phyloP scores from a whole-genome alignment of 1,284 basidiomycete genomes.

The Malassezia dermatis region DNA sequence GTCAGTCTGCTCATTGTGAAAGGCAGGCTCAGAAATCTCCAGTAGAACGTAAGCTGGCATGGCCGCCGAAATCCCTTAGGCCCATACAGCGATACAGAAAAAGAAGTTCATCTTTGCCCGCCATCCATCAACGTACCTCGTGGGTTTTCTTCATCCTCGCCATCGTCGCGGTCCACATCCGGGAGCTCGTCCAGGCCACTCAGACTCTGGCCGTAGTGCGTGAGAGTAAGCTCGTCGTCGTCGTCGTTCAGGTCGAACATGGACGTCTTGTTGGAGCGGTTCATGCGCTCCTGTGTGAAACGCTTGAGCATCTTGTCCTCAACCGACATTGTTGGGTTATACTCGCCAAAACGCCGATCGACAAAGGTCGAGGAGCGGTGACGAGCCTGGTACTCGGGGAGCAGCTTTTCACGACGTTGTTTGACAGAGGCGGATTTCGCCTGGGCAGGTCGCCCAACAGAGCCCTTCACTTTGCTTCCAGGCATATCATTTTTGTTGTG shows the following conservation, averaged over 20 bases:
- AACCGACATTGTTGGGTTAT: conserved; percentile 73
- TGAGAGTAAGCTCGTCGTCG: conserved; percentile 52
- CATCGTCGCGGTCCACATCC: conserved; percentile 50
- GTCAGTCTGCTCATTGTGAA: not conserved
- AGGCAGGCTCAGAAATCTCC: conserved; percentile 42
- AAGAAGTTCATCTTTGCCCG: conserved; percentile 6
- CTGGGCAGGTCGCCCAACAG: conserved; percentile 68
- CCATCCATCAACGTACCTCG: conserved; percentile 9
- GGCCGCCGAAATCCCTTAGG: conserved; percentile 3
- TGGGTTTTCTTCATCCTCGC: conserved; percentile 30
- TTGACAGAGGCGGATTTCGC: conserved; percentile 82
- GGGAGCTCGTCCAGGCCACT: conserved; percentile 80
- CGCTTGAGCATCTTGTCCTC: conserved; percentile 97
- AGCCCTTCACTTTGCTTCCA: conserved; percentile 73
- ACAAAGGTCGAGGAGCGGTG: conserved; percentile 76
- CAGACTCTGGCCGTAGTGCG: conserved; percentile 81
- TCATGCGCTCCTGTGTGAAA: conserved; percentile 66
- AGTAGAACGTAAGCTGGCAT: conserved; percentile 41
- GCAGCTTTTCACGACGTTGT: conserved; percentile 60
- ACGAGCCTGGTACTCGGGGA: conserved; percentile 69
- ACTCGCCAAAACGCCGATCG: conserved; percentile 92
- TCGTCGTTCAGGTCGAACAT: conserved; percentile 74
- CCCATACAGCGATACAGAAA: conserved; percentile 6
- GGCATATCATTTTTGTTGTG: conserved; percentile 78
- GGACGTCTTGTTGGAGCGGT: conserved; percentile 58